Percentiles rank a stretch among this genome's conserved stretches.
Evolutionary conservation across 257 asterid genomes (phyloP).

Genomic region (Scutellaria baicalensis): DNA sequence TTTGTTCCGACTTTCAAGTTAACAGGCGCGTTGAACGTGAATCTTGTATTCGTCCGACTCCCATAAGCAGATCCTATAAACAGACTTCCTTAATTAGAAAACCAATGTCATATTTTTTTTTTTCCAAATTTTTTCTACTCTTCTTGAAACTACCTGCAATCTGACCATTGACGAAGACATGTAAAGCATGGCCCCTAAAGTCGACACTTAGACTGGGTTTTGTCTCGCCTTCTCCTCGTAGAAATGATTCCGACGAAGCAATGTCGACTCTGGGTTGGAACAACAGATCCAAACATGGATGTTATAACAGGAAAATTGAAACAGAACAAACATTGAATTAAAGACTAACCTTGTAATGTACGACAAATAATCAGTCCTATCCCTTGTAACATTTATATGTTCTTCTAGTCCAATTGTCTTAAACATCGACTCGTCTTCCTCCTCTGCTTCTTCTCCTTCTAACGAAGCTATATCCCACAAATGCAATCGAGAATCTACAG

Average conservation of each 20-base stretch:
- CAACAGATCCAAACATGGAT: not conserved
- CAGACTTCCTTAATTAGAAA: not conserved
- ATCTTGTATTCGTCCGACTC: conserved; percentile 31
- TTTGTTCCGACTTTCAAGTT: conserved; percentile 70
- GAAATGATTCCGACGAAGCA: conserved; percentile 60
- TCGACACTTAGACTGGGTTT: conserved; percentile 50
- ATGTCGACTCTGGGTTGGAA: conserved; percentile 40
- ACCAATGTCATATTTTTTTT: too few relatives aligned
- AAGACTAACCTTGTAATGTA: conserved; percentile 71
- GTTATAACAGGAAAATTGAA: not conserved
- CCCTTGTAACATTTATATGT: conserved; percentile 88
- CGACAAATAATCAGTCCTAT: conserved; percentile 87
- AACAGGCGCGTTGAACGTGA: conserved; percentile 46
- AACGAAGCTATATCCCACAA: conserved; percentile 59
- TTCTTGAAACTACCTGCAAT: conserved; percentile 33
- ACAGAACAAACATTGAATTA: not conserved
- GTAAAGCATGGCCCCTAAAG: conserved; percentile 80
- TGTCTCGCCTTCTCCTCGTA: conserved; percentile 32
- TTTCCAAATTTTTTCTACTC: too few relatives aligned
- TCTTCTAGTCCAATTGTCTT: conserved; percentile 67
- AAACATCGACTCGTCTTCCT: conserved; percentile 48
- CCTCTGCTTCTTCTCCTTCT: conserved; percentile 51
- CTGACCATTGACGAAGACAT: conserved; percentile 69
- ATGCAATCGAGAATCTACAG: conserved; percentile 31
- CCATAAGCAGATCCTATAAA: conserved; percentile 81